A percentile compares a stretch with the other conserved stretches of the same genome.
Evolutionary conservation across 495 filamentous ascomycete genomes (phyloP).

Genomic region (Eremomyces bilateralis): DNA sequence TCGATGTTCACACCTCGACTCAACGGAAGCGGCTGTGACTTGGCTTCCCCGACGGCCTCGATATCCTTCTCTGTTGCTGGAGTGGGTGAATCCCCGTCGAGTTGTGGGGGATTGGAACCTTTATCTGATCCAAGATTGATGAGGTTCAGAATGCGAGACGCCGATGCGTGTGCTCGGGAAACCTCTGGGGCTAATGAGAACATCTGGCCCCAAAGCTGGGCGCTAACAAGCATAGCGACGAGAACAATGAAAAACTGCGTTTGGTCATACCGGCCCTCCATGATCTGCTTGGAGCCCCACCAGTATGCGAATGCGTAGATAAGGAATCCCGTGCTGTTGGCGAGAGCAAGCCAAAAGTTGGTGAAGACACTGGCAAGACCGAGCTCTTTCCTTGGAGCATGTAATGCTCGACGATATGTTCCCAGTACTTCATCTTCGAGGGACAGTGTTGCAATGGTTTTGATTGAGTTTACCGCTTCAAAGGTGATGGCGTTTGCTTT

Average conservation of each 20-base stretch:
- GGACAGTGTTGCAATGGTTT: conserved; percentile 29
- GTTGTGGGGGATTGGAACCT: conserved; percentile 1
- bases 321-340: conserved; percentile 29
- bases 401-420: conserved; percentile 22
- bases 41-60: background rate
- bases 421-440: conserved; percentile 22
- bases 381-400: conserved; percentile 26
- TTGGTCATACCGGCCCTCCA: conserved; percentile 30
- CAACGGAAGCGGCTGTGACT: conserved; percentile 1
- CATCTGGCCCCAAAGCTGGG: conserved; percentile 42
- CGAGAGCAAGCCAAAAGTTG: conserved; percentile 31
- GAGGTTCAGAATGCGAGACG: conserved; percentile 5
- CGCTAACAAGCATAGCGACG: conserved; percentile 26
- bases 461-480: conserved; percentile 21
- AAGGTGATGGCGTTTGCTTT: background rate
- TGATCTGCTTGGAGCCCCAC: conserved; percentile 39
- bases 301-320: conserved; percentile 46
- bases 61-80: background rate
- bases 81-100: background rate
- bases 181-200: conserved; percentile 42
- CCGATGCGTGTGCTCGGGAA: conserved; percentile 23
- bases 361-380: conserved; percentile 24
- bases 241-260: conserved; percentile 47
- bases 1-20: conserved; percentile 18
- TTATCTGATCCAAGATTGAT: conserved; percentile 10